Conservation (phyloP, 2,329 filamentous ascomycete species). For the Neopestalotiopsis sp. region DNA sequence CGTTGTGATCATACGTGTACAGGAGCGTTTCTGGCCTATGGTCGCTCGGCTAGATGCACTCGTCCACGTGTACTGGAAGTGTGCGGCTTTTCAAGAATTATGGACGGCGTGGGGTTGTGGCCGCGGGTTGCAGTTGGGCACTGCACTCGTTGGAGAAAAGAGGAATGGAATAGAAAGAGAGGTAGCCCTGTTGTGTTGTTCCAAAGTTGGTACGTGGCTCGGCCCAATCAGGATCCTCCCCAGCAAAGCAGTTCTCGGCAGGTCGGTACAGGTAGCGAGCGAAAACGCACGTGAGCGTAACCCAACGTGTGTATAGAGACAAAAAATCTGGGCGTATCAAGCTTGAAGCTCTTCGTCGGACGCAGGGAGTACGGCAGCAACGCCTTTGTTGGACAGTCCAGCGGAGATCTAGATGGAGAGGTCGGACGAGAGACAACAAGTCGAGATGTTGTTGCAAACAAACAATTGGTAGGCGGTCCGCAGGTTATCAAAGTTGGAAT, state of each 20-base stretch:
- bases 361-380: neutral
- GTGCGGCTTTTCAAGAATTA: conserved; percentile 8
- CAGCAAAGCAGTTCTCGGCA: neutral
- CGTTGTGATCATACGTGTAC: conserved; percentile 17
- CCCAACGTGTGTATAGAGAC: neutral
- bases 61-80: conserved; percentile 21
- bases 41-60: conserved; percentile 22
- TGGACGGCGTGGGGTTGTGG: conserved; percentile 17
- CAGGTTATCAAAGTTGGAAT: conserved; percentile 2
- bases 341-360: neutral
- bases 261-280: conserved; percentile 6
- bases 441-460: conserved; percentile 18
- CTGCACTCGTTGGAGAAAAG: neutral
- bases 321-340: conserved; percentile 2
- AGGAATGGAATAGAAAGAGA: neutral
- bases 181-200: conserved; percentile 15
- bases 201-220: conserved; percentile 4
- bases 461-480: neutral
- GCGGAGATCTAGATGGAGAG: neutral
- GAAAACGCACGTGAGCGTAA: neutral
- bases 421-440: neutral
- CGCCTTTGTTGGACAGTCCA: neutral
- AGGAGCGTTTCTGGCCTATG: conserved; percentile 16
- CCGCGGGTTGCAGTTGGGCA: conserved; percentile 16
- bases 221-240: conserved; percentile 16